A percentile compares a stretch with the other conserved stretches of the same genome.
Evolutionary conservation across 495 filamentous ascomycete species (phyloP).

Genomic region (Lindgomyces ingoldianus): DNA sequence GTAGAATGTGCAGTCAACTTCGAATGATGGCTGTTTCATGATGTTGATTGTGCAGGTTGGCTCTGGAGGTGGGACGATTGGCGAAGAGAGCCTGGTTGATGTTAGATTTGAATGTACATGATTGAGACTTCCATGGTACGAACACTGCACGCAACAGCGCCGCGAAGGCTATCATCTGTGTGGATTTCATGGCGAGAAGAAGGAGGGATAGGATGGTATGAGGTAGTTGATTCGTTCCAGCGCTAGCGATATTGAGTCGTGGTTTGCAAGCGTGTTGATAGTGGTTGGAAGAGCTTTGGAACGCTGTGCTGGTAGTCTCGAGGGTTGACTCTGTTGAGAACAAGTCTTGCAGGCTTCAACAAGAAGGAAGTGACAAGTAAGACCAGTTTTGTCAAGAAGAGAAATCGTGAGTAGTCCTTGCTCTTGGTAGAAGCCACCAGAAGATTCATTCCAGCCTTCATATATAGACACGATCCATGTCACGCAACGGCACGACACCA

Average conservation of each 20-base stretch:
- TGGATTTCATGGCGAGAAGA: conserved; percentile 5
- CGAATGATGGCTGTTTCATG: conserved; percentile 9
- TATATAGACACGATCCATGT: neutral
- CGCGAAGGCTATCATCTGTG: neutral
- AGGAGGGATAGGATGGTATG: no score
- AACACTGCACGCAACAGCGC: neutral
- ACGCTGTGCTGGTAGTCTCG: no score
- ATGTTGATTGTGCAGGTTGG: conserved; percentile 23
- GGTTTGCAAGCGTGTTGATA: no score
- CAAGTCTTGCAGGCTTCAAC: no score
- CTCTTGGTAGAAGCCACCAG: neutral
- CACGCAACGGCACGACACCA: no score
- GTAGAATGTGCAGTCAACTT: conserved; percentile 26
- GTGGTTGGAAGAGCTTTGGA: no score
- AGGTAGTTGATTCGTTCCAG: no score
- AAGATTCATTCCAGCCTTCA: neutral
- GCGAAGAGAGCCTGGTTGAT: neutral
- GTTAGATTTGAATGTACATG: neutral
- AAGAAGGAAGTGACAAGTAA: no score
- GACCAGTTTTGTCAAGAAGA: no score
- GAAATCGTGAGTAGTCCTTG: no score
- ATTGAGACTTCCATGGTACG: neutral
- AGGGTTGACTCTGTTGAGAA: no score
- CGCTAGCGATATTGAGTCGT: no score
- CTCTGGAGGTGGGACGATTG: neutral